Evolutionary conservation across 2,329 filamentous ascomycete species (phyloP), one percentile per base, ranked within the genome.

Genomic region (Didymellaceae sp.): DNA sequence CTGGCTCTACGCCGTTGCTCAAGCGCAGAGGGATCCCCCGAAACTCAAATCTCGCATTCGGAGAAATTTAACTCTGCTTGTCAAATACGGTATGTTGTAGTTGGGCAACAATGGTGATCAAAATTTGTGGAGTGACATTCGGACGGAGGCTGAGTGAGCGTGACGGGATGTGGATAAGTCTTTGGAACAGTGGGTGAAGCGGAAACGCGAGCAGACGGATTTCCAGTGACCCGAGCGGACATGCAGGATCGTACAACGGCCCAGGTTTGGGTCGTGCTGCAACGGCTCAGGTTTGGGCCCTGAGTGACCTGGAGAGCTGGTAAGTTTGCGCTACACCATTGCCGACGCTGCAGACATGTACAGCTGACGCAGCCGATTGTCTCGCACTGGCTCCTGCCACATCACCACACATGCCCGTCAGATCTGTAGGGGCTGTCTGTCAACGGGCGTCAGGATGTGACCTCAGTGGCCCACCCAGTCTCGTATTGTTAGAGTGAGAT

Each of bases 1-100:
- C 37, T 42, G 48, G 48, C 25, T 22, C 31, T 28, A 37, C 48
- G 43, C 42, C 48, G 42, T 52, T 46, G 42, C 37, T 37, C 42
- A 38, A 26, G 30, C 31, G 24, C 35, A 34, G 20, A 16, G 30
- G 35, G 26, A 35, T 26, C 16, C 37, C 26, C 37, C 37, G 21
- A 46, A 38, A n/a, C 20, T 30, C 42, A 32, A 42, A 42, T 38
- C 20, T 16, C 31, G 16, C 2, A 13, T 14, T 26, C 13, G 34
- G 34, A 21, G 10, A 20, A n/a, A 26, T 21, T 31, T 31, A 45
- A 42, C 37, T 46, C 20, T 45, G 13, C 42, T 43, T 38, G 25
- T 42, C 44, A n/a, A 34, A 41, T 8, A 39, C 26, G 33, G 25
- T 3, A 18, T 5, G 6, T 37, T 18, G 14, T 20, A n/a, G n/a